Evolutionary conservation across 2,329 filamentous ascomycete species (phyloP).

Genomic region (Hypoxylon sp.): DNA sequence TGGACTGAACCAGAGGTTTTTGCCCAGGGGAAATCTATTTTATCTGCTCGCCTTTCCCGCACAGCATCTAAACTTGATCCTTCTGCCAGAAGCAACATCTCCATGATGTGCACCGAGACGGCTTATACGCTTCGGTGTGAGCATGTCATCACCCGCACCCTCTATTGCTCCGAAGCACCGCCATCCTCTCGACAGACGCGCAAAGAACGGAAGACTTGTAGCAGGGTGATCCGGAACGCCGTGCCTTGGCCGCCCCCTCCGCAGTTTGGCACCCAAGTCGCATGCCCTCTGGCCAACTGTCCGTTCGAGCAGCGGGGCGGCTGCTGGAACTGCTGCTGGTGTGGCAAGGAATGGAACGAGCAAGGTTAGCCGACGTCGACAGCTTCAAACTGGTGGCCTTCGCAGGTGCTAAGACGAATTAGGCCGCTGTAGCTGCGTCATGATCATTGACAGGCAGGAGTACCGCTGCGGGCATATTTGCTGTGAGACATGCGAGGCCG

Average conservation of each 20-base stretch:
- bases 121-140: constrained; percentile 61
- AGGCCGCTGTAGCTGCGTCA: constrained; percentile 59
- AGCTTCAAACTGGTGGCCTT: neutral
- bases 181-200: constrained; percentile 36
- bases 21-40: neutral
- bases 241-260: constrained; percentile 58
- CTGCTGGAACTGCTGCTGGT: constrained; percentile 65
- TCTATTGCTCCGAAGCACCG: constrained; percentile 55
- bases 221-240: constrained; percentile 52
- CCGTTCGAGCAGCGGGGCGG: constrained; percentile 59
- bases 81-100: neutral
- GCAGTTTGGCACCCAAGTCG: constrained; percentile 50
- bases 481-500: constrained; percentile 58
- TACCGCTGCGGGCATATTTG: constrained; percentile 63
- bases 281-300: constrained; percentile 57
- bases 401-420: constrained; percentile 24
- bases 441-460: constrained; percentile 59
- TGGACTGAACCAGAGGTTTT: neutral
- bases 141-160: constrained; percentile 55
- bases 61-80: neutral
- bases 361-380: constrained; percentile 40
- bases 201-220: constrained; percentile 51
- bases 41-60: neutral
- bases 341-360: constrained; percentile 61
- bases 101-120: constrained; percentile 58